Evolutionary conservation across 2,329 filamentous ascomycete species (phyloP), one percentile per base, ranked within the genome.

Genomic region (Teratosphaeria zuluensis): DNA sequence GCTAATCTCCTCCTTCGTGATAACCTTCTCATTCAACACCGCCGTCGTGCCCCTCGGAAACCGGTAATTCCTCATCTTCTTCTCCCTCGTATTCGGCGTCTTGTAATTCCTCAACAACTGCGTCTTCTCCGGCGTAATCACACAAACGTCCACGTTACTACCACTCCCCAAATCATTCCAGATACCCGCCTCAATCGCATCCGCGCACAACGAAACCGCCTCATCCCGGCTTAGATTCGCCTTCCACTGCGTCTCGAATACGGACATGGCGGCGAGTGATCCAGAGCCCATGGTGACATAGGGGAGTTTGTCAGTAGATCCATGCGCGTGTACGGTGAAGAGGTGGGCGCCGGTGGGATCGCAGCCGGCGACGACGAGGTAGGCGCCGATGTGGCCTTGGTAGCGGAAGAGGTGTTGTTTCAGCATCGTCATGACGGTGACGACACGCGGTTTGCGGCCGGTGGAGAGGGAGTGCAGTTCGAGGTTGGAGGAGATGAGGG

Each of bases 281-380:
- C 94, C 94, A 28, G 89, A 95, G 57, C 94, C 94, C 94, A 99
- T 99, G 65, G 95, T 99, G 66, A 99, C 95, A 75, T 99, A 99
- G 55, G 94, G 94, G 54, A 99, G 86, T 81, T 97, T 99, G 80
- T 99, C 94, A 62, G 94, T 99, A 70, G 88, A 94, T 65, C 95
- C 94, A 81, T 99, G 95, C 61, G 94, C 94, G 78, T 99, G 94
- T 51, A 99, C 94, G 64, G 95, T 99, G 81, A 95, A 99, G 62
- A 99, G 87, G 70, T 96, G 91, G 53, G 88, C 85, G 69, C 94
- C 94, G 0, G 94, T 99, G 35, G 95, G 92, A 74, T 99, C 94
- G 71, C 95, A 92, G 65, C 94, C 94, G 42, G 94, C 94, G 59
- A 99, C 90, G 66, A 99, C 94, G 59, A 99, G 87, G 77, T 99